These are phyloP conservation scores for Alternaria arborescens DNA, from an alignment of 2,329 filamentous ascomycete genomes.

Conservation along the genomic window DNA sequence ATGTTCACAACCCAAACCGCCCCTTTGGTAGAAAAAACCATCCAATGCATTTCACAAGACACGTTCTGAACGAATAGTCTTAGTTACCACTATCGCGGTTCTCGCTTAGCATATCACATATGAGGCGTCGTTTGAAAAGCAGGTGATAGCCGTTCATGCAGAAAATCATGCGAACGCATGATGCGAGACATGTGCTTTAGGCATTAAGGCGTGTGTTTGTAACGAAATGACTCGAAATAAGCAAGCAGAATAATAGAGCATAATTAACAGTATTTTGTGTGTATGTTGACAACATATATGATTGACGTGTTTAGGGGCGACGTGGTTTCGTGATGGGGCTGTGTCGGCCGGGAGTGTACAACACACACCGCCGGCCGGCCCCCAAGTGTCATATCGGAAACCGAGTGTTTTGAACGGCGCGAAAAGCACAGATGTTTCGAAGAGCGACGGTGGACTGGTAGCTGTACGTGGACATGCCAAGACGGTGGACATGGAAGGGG, in stretches of 20 bases:
- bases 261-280: slow-evolving; percentile 14
- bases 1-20: background rate
- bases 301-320: slow-evolving; percentile 1
- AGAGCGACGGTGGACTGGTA: background rate
- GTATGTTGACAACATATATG: background rate
- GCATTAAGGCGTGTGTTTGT: background rate
- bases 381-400: background rate
- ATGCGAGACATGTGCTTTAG: background rate
- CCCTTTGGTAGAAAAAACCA: background rate
- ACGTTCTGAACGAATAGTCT: background rate
- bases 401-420: background rate
- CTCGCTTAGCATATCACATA: slow-evolving; percentile 3
- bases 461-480: background rate
- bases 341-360: background rate
- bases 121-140: background rate
- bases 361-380: slow-evolving; percentile 1
- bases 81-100: background rate
- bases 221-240: background rate
- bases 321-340: slow-evolving; percentile 6
- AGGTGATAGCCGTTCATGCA: slow-evolving; percentile 1
- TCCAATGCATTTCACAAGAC: background rate
- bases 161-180: background rate
- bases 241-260: background rate
- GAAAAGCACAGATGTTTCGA: background rate
- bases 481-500: background rate